phyloP scores from a whole-genome alignment of 179 eudicot genomes.

The Beta corolliflora region DNA sequence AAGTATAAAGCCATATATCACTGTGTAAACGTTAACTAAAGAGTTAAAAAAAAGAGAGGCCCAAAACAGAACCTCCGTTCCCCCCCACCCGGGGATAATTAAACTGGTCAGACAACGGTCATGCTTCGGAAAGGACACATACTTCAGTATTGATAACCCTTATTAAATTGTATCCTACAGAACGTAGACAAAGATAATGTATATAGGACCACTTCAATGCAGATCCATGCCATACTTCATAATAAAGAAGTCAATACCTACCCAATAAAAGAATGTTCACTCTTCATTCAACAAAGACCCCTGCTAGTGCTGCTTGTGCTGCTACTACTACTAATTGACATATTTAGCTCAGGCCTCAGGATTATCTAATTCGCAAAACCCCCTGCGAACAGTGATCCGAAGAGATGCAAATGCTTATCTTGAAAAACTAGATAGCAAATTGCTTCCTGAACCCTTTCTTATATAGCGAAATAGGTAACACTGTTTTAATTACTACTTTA shows the following conservation, averaged over 20 bases:
- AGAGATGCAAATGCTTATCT: too few species aligned
- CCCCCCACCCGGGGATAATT: background rate
- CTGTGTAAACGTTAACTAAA: conserved; percentile 6
- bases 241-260: background rate
- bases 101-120: conserved; percentile 9
- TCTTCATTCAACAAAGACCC: background rate
- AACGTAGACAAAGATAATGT: background rate
- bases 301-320: background rate
- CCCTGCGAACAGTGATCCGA: too few species aligned
- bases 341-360: background rate
- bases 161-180: background rate
- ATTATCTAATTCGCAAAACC: too few species aligned
- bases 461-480: too few species aligned
- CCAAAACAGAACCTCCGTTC: background rate
- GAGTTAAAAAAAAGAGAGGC: conserved; percentile 10
- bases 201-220: too few species aligned
- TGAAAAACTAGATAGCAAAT: too few species aligned
- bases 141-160: background rate
- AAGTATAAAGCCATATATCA: background rate
- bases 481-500: background rate
- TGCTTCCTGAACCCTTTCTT: too few species aligned
- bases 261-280: background rate
- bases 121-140: background rate
- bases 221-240: background rate
- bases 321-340: background rate